A percentile compares a stretch with the other conserved stretches of the same genome.
Evolutionary conservation across 768 basidiomycete genomes (phyloP).

Genomic region (Boletus rubroflammeus): DNA sequence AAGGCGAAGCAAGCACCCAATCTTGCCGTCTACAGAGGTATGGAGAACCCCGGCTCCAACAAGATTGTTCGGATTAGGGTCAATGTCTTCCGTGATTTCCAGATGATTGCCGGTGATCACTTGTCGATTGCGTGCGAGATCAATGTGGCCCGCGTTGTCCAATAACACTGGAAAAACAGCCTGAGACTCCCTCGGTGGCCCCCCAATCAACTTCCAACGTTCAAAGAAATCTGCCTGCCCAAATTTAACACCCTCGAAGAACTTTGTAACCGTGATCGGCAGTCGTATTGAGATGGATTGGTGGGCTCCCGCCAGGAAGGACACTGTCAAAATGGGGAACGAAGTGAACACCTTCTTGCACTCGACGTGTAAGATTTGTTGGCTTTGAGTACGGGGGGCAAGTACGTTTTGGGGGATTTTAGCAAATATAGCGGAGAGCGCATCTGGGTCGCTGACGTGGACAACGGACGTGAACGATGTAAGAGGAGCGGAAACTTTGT

Average conservation of each 20-base stretch:
- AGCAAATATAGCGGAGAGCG: constrained; percentile 78
- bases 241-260: constrained; percentile 90
- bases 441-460: constrained; percentile 66
- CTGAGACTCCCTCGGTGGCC: constrained; percentile 90
- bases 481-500: constrained; percentile 87
- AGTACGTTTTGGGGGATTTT: constrained; percentile 87
- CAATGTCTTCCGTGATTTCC: constrained; percentile 76
- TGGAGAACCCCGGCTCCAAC: constrained; percentile 97
- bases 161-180: constrained; percentile 77
- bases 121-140: constrained; percentile 67
- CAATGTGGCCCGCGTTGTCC: constrained; percentile 64
- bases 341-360: constrained; percentile 83
- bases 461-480: constrained; percentile 87
- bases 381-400: constrained; percentile 79
- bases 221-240: constrained; percentile 89
- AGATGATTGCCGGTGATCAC: constrained; percentile 77
- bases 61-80: constrained; percentile 91
- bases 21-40: constrained; percentile 87
- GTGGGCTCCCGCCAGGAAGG: constrained; percentile 89
- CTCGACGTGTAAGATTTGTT: constrained; percentile 91
- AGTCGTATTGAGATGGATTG: constrained; percentile 81
- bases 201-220: constrained; percentile 96
- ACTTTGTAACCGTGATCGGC: constrained; percentile 86
- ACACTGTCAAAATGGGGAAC: constrained; percentile 78
- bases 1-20: constrained; percentile 87